These are phyloP conservation scores for Colletotrichum sp. DNA, from an alignment of 2,329 filamentous ascomycete species.

Conservation along the genomic window DNA sequence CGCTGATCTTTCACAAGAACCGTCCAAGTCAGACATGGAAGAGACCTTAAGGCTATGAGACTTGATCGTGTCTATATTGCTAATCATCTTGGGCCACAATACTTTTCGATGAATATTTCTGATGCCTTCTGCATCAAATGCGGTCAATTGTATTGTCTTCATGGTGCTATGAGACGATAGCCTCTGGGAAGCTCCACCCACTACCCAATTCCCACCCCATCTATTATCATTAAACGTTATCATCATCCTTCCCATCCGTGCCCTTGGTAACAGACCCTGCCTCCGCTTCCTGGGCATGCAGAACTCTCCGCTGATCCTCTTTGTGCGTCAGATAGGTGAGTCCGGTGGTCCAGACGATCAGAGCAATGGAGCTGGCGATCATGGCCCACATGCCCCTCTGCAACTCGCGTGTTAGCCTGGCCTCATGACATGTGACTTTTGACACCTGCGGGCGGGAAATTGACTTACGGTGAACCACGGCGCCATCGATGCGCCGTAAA, in stretches of 20 bases:
- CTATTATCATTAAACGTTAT: neutral
- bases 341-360: conserved; percentile 64
- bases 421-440: neutral
- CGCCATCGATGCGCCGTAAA: conserved; percentile 71
- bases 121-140: neutral
- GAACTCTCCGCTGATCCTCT: conserved; percentile 5
- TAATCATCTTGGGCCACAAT: accelerated
- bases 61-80: accelerated
- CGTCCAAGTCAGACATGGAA: accelerated
- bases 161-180: accelerated
- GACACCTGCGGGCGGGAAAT: neutral
- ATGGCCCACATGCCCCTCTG: conserved; percentile 76
- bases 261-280: neutral
- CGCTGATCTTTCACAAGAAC: accelerated
- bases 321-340: conserved; percentile 48
- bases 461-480: conserved; percentile 66
- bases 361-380: conserved; percentile 66
- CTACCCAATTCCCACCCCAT: neutral
- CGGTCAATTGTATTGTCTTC: accelerated
- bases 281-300: conserved; percentile 7
- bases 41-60: accelerated
- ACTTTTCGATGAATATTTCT: neutral
- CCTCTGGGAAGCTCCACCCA: accelerated
- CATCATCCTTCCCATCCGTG: neutral
- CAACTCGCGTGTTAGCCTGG: neutral